These are phyloP conservation scores for Ganoderma lingzhi DNA, from an alignment of 1,284 basidiomycete species.

Conservation along the genomic window DNA sequence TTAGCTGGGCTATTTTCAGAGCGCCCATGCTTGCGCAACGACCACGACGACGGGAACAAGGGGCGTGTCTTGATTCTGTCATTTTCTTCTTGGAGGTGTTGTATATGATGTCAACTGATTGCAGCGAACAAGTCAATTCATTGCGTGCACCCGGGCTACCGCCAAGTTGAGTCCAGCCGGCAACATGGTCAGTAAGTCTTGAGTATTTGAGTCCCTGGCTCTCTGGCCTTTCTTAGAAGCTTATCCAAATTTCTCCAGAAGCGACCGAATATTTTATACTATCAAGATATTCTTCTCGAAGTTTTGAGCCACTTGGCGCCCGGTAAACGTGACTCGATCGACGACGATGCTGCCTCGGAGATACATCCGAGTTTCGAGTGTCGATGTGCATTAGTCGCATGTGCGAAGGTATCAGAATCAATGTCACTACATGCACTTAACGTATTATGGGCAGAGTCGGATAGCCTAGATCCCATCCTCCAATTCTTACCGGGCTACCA, in stretches of 20 bases:
- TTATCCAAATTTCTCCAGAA: not conserved
- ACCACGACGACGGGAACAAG: not conserved
- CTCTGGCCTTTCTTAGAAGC: not conserved
- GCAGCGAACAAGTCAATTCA: not conserved
- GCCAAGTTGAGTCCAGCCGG: not conserved
- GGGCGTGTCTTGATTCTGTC: not conserved
- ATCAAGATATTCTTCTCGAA: not conserved
- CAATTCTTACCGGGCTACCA: not conserved
- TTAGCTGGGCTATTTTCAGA: not conserved
- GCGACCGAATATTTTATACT: not conserved
- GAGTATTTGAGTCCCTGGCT: too few relatives aligned
- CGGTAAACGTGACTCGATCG: not conserved
- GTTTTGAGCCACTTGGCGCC: constrained; percentile 3
- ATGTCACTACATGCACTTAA: not conserved
- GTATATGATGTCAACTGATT: not conserved
- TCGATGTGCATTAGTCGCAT: not conserved
- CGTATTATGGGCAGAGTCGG: not conserved
- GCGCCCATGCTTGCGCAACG: not conserved
- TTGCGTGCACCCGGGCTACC: not conserved
- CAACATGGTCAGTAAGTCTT: not conserved
- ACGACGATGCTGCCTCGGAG: not conserved
- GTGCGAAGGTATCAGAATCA: not conserved
- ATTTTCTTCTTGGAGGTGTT: not conserved
- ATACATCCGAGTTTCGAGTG: not conserved
- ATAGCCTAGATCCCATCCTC: not conserved